Evolutionary conservation across 768 basidiomycete species (phyloP).

Genomic region (Stropharia rugosoannulata): DNA sequence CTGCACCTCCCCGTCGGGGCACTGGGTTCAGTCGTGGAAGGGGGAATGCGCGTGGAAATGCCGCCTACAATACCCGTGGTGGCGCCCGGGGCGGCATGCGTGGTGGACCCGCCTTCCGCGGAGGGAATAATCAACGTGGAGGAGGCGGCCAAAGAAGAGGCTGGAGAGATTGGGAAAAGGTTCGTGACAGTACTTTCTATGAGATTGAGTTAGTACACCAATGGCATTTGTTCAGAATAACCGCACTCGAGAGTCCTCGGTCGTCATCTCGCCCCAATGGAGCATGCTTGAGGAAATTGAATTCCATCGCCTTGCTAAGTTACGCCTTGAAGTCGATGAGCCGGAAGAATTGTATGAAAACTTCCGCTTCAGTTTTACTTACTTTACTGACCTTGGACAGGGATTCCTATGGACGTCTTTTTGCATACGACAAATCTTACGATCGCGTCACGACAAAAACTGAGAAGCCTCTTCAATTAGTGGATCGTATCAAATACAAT

Average conservation of each 20-base stretch:
- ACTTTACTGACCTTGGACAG: constrained; percentile 35
- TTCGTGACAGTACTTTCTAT: constrained; percentile 26
- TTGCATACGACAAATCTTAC: constrained; percentile 90
- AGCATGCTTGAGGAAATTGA: constrained; percentile 96
- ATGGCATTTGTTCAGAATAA: constrained; percentile 50
- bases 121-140: constrained; percentile 46
- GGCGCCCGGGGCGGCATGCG: constrained; percentile 40
- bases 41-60: constrained; percentile 46
- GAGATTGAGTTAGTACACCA: background rate
- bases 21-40: constrained; percentile 61
- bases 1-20: constrained; percentile 69
- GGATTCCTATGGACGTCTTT: constrained; percentile 86
- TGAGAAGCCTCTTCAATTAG: constrained; percentile 85
- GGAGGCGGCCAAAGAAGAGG: constrained; percentile 53
- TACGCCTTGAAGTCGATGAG: constrained; percentile 92
- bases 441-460: constrained; percentile 95
- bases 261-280: constrained; percentile 92
- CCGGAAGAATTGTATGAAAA: constrained; percentile 81
- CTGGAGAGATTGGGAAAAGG: constrained; percentile 96
- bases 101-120: constrained; percentile 43
- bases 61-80: constrained; percentile 43
- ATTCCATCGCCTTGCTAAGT: constrained; percentile 87
- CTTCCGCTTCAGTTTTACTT: constrained; percentile 3
- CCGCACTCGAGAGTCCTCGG: constrained; percentile 88
- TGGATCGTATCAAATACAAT: constrained; percentile 96